A percentile compares a stretch with the other conserved stretches of the same genome.
These are phyloP conservation scores for Pueraria montana DNA, from an alignment of 306 rosid species.

Conservation along the genomic window DNA sequence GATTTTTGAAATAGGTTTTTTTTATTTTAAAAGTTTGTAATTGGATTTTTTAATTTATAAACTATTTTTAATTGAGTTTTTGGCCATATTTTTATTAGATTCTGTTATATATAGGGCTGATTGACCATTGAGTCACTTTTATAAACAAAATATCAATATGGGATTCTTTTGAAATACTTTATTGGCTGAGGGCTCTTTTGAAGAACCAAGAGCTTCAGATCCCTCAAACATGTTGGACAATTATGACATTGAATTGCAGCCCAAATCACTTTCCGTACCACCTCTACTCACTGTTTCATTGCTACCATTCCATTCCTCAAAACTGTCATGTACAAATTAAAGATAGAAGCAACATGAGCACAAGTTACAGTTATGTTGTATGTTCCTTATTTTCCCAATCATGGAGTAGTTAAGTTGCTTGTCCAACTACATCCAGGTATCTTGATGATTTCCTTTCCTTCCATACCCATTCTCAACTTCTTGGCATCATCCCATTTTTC, in stretches of 20 bases:
- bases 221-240: conserved; percentile 61
- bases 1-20: background rate
- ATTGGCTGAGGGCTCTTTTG: no score
- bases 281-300: conserved; percentile 49
- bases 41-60: background rate
- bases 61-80: background rate
- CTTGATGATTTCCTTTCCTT: conserved; percentile 56
- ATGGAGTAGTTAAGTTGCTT: conserved; percentile 29
- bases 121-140: no score
- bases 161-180: no score
- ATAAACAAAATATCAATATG: no score
- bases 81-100: background rate
- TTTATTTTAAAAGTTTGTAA: background rate
- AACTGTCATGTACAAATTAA: background rate
- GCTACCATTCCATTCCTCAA: background rate
- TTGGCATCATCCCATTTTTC: conserved; percentile 71
- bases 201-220: conserved; percentile 53
- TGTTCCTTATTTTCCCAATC: conserved; percentile 27
- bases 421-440: conserved; percentile 78
- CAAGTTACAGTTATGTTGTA: background rate
- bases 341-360: conserved; percentile 13
- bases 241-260: conserved; percentile 56
- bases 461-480: conserved; percentile 53
- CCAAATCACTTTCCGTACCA: conserved; percentile 52
- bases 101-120: background rate